Evolutionary conservation across 169 alveolate species (phyloP), one percentile per base, ranked within the genome.

Genomic region (Neospora caninum): DNA sequence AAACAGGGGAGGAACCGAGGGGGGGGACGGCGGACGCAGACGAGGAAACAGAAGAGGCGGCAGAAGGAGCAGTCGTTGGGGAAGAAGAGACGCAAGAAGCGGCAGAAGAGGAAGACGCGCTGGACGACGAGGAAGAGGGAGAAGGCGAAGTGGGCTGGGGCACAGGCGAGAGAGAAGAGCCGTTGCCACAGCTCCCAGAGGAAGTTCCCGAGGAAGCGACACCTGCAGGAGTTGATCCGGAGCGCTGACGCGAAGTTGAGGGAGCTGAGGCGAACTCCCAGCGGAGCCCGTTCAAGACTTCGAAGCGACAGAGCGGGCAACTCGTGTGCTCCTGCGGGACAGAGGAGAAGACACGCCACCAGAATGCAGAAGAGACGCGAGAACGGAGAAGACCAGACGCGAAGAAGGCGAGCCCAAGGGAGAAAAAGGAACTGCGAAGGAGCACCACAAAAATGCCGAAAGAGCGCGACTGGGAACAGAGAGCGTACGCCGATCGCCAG

Each of bases 221-320:
- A 49, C 6, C 31, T 13, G 89, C 89, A 41, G 89, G 89, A 16
- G 89, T 82, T 67, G 89, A 82, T 13, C 89, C 89, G 31, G 89
- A 39, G 89, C 89, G 89, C 34, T 9, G 67, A 20, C 89, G 89
- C 9, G 89, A 78, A 78, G 86, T 16, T 16, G 86, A 78, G 43
- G 86, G 86, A 13, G 86, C 10, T 4, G 89, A 82, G 25, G 22
- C 41, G 41, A 38, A 38, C 25, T 82, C 89, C 89, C 89, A 82
- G 0, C 89, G 53, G 4, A 82, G 67, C 0, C 89, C 89, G 7
- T 82, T 38, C 54, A 42, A 6, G 7, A 82, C 89, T 25, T 82
- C 89, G 67, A 82, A 82, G 53, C 89, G 89, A 25, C 89, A 82
- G 7, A 82, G 89, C 27, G 89, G 89, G 25, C 89, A 82, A 29